phyloP scores from a whole-genome alignment of 2,329 filamentous ascomycete species.

The Rosellinia necatrix region DNA sequence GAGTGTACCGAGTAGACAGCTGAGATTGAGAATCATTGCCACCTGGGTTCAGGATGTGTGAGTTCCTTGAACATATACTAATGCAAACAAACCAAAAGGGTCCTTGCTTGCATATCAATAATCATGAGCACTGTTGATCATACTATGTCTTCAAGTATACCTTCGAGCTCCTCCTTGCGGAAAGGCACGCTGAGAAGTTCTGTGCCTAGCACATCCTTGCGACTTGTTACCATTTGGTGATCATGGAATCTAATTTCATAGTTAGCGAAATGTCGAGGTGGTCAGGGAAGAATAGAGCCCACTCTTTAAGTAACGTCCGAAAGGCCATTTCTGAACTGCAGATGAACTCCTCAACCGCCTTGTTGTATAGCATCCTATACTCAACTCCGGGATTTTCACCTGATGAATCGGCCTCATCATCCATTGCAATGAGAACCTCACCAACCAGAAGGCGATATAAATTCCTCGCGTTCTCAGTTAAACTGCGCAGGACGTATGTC shows the following conservation, averaged over 20 bases:
- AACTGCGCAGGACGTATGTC: slow-evolving; percentile 83
- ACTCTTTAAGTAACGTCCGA: slow-evolving; percentile 91
- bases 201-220: slow-evolving; percentile 82
- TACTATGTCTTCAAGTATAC: slow-evolving; percentile 77
- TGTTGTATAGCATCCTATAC: slow-evolving; percentile 90
- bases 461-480: slow-evolving; percentile 90
- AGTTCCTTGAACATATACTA: background rate
- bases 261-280: slow-evolving; percentile 21
- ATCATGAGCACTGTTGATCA: slow-evolving; percentile 34
- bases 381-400: slow-evolving; percentile 75
- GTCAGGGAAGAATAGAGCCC: slow-evolving; percentile 41
- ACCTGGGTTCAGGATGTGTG: background rate
- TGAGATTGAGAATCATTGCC: background rate
- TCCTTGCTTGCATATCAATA: background rate
- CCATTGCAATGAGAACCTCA: slow-evolving; percentile 76
- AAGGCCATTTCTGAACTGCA: slow-evolving; percentile 97
- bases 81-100: background rate
- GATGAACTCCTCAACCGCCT: slow-evolving; percentile 95
- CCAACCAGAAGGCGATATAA: slow-evolving; percentile 84
- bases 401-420: slow-evolving; percentile 58
- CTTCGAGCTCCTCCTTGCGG: slow-evolving; percentile 84
- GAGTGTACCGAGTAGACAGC: slow-evolving; percentile 20
- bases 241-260: slow-evolving; percentile 75
- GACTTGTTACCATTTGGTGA: slow-evolving; percentile 93
- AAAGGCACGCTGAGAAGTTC: slow-evolving; percentile 88